Percentiles rank a stretch among this genome's conserved stretches.
These are phyloP conservation scores for Tulasnella sp. DNA, from an alignment of 768 basidiomycete genomes.

Conservation along the genomic window DNA sequence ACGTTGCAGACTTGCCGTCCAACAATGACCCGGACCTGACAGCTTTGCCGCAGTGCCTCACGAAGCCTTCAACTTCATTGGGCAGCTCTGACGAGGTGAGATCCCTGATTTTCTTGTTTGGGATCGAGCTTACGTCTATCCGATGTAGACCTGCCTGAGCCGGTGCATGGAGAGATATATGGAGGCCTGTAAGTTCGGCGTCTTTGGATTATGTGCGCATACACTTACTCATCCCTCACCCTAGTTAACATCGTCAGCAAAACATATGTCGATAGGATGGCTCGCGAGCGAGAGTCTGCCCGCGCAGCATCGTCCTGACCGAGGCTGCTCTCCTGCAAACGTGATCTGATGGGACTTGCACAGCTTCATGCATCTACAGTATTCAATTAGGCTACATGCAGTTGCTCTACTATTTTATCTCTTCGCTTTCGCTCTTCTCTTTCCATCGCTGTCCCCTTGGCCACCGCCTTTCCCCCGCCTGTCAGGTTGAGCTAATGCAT, in stretches of 20 bases:
- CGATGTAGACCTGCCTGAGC: conserved; percentile 61
- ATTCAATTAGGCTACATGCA: background rate
- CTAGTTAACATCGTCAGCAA: conserved; percentile 74
- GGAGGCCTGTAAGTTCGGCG: conserved; percentile 66
- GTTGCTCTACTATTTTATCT: conserved; percentile 19
- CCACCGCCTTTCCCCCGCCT: background rate
- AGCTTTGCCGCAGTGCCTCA: conserved; percentile 61
- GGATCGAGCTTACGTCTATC: background rate
- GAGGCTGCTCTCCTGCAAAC: background rate
- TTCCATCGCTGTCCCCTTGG: background rate
- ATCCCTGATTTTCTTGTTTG: background rate
- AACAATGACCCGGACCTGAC: background rate
- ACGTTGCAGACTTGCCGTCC: background rate
- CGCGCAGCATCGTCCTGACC: background rate
- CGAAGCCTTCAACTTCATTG: conserved; percentile 67
- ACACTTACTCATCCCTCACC: conserved; percentile 6
- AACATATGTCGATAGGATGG: conserved; percentile 58
- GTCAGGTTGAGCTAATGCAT: conserved; percentile 43
- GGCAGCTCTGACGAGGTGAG: conserved; percentile 68
- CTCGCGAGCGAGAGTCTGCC: conserved; percentile 45
- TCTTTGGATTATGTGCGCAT: background rate
- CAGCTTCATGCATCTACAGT: background rate
- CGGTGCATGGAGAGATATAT: conserved; percentile 78
- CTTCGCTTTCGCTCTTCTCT: background rate
- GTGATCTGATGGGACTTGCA: background rate